These are phyloP conservation scores for Melampsora americana DNA, from an alignment of 1,284 basidiomycete genomes.

Conservation along the genomic window DNA sequence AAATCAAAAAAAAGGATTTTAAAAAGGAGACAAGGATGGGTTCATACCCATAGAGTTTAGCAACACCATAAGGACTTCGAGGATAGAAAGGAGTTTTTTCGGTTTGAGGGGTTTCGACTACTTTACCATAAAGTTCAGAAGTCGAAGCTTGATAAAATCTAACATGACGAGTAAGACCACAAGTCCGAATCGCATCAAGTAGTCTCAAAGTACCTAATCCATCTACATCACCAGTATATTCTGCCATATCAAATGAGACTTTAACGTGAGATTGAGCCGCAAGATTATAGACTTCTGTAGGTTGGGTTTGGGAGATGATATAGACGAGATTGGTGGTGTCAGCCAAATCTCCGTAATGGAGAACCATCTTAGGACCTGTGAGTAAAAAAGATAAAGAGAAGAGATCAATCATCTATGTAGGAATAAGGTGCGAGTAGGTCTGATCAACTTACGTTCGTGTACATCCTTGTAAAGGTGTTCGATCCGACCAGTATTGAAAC, in stretches of 20 bases:
- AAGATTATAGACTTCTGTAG: conserved; percentile 89
- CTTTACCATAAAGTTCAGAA: conserved; percentile 87
- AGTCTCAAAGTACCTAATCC: conserved; percentile 83
- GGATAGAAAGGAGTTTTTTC: conserved; percentile 93
- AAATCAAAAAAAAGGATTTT: conserved; percentile 46
- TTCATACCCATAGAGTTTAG: conserved; percentile 65
- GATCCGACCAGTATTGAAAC: conserved; percentile 86
- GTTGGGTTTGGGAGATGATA: conserved; percentile 81
- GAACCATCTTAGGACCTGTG: conserved; percentile 71
- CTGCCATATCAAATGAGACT: conserved; percentile 93
- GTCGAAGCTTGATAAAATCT: conserved; percentile 89
- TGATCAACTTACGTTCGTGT: conserved; percentile 61
- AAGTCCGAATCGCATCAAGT: conserved; percentile 85
- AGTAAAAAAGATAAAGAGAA: conserved; percentile 50
- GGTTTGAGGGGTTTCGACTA: conserved; percentile 81
- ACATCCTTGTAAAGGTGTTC: conserved; percentile 83
- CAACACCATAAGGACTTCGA: conserved; percentile 82
- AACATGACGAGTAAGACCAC: conserved; percentile 77
- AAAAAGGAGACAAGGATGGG: conserved; percentile 47
- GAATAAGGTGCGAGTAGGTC: not conserved
- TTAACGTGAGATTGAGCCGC: conserved; percentile 96
- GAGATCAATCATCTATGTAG: conserved; percentile 4
- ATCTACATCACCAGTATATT: conserved; percentile 91
- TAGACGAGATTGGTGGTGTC: conserved; percentile 91
- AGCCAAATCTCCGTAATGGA: conserved; percentile 80